A percentile compares a stretch with the other conserved stretches of the same genome.
Conservation (phyloP, 2,329 filamentous ascomycete genomes). For the Trichophyton schoenleinii region DNA sequence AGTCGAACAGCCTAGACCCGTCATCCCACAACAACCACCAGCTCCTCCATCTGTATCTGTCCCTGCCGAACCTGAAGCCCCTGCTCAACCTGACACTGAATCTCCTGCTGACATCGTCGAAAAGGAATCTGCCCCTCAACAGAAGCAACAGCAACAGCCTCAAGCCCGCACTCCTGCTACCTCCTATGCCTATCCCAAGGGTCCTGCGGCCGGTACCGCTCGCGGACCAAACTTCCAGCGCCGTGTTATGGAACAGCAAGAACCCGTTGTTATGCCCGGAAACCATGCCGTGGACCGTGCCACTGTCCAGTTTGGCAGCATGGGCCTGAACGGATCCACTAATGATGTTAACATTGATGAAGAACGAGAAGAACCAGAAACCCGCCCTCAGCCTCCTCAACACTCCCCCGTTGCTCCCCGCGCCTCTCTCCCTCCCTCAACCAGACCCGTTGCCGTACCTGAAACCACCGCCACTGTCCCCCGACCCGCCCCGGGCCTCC, state of each 20-base stretch:
- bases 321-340: slow-evolving; percentile 64
- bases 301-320: slow-evolving; percentile 90
- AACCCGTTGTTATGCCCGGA: slow-evolving; percentile 94
- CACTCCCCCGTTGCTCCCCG: slow-evolving; percentile 82
- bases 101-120: slow-evolving; percentile 29
- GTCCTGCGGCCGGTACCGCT: slow-evolving; percentile 63
- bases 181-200: slow-evolving; percentile 18
- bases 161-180: slow-evolving; percentile 52
- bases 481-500: slow-evolving; percentile 50
- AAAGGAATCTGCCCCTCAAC: slow-evolving; percentile 59
- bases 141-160: slow-evolving; percentile 55
- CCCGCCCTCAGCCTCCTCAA: slow-evolving; percentile 79
- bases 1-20: slow-evolving; percentile 29
- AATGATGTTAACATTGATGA: slow-evolving; percentile 79
- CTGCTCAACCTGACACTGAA: slow-evolving; percentile 30
- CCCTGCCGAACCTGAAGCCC: slow-evolving; percentile 29
- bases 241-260: slow-evolving; percentile 83
- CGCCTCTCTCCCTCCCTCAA: slow-evolving; percentile 65
- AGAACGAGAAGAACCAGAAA: slow-evolving; percentile 89
- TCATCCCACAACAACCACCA: slow-evolving; percentile 3
- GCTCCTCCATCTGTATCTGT: slow-evolving; percentile 5
- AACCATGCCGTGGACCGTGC: slow-evolving; percentile 90
- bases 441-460: slow-evolving; percentile 25
- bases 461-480: slow-evolving; percentile 39
- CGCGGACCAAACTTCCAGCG: slow-evolving; percentile 73